Conservation (phyloP, 768 basidiomycete genomes). For the Lactarius psammicola region DNA sequence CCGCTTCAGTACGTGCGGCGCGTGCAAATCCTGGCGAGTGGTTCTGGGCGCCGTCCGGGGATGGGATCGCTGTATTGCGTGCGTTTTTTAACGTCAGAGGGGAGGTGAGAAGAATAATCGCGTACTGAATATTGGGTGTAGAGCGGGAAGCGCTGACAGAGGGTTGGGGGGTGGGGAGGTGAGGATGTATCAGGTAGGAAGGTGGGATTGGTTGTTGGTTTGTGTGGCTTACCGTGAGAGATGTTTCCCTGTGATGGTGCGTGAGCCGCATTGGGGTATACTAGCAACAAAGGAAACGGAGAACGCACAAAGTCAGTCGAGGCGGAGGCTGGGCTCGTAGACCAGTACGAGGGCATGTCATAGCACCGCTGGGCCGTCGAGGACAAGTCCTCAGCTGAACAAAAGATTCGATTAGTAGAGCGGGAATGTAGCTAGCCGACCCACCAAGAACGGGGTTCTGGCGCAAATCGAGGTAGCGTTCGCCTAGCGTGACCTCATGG, state of each 20-base stretch:
- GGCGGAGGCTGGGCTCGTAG: constrained; percentile 10
- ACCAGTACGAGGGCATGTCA: constrained; percentile 19
- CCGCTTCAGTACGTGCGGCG: constrained; percentile 24
- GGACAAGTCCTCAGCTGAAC: constrained; percentile 28
- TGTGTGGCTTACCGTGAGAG: constrained; percentile 25
- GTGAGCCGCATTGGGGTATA: neutral
- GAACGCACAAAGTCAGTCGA: constrained; percentile 28
- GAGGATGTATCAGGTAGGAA: too few species aligned
- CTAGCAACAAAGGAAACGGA: neutral
- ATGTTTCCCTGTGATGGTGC: constrained; percentile 23
- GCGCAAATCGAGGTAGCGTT: constrained; percentile 23
- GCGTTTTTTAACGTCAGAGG: neutral
- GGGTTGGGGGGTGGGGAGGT: too few species aligned
- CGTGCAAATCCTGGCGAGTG: constrained; percentile 26
- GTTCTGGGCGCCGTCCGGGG: constrained; percentile 16
- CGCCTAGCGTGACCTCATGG: constrained; percentile 13
- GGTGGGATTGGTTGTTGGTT: too few species aligned
- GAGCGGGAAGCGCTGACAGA: constrained; percentile 18
- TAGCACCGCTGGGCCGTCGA: constrained; percentile 22
- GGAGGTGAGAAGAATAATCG: neutral
- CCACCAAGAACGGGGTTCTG: constrained; percentile 30
- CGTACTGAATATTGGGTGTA: constrained; percentile 28
- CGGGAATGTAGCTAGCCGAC: constrained; percentile 4
- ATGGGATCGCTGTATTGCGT: constrained; percentile 20
- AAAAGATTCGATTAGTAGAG: neutral